Evolutionary conservation across 2,329 filamentous ascomycete genomes (phyloP).

Genomic region (Monilinia vaccinii-corymbosi): DNA sequence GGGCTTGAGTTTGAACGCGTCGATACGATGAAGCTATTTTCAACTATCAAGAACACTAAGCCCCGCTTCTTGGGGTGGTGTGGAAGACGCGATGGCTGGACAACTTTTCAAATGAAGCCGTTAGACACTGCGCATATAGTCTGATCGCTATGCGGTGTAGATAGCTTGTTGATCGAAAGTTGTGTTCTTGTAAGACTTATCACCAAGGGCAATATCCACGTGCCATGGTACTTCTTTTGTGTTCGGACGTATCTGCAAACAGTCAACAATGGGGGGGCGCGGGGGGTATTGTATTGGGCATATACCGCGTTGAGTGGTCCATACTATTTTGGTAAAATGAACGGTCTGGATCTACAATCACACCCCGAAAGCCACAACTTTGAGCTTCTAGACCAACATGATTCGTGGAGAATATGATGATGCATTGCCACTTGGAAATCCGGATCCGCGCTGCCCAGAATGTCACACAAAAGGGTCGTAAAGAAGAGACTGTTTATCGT

Average conservation of each 20-base stretch:
- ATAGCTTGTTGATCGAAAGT: not conserved
- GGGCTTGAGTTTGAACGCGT: not conserved
- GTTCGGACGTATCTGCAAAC: not conserved
- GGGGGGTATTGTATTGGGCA: not conserved
- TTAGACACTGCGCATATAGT: not conserved
- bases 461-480: not conserved
- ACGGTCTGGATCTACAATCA: not conserved
- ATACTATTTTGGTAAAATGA: not conserved
- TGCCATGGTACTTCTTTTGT: conserved; percentile 1
- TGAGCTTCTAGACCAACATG: not conserved
- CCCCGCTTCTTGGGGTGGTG: not conserved
- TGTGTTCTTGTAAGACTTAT: not conserved
- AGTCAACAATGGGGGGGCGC: too few relatives aligned
- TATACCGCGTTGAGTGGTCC: not conserved
- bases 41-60: not conserved
- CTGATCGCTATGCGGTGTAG: not conserved
- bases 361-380: not conserved
- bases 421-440: not conserved
- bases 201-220: not conserved
- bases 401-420: not conserved
- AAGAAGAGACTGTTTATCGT: not conserved
- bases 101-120: not conserved
- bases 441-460: not conserved
- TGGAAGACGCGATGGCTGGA: not conserved
- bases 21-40: not conserved